A percentile compares a stretch with the other conserved stretches of the same genome.
These are phyloP conservation scores for Saturnispora saitoi DNA, from an alignment of 805 yeast species.

Conservation along the genomic window DNA sequence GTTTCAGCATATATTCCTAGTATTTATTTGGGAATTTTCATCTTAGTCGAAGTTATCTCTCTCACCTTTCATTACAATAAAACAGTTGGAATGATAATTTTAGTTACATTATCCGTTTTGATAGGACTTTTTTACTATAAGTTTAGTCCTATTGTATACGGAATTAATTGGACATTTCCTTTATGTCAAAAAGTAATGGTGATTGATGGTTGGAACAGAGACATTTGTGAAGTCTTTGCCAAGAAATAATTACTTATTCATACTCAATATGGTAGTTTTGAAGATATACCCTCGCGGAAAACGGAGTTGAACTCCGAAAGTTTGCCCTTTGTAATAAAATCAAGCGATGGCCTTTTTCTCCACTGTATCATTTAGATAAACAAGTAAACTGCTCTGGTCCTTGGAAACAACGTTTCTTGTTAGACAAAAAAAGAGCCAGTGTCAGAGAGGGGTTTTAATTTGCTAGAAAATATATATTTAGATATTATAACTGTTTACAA, in stretches of 20 bases:
- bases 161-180: conserved; percentile 35
- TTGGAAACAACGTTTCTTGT: not conserved
- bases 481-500: not conserved
- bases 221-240: conserved; percentile 9
- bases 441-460: not conserved
- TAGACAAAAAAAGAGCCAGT: not conserved
- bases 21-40: conserved; percentile 39
- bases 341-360: too few relatives aligned
- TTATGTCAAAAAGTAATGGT: conserved; percentile 28
- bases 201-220: conserved; percentile 13
- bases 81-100: conserved; percentile 22
- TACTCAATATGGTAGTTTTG: conserved; percentile 1
- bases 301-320: not conserved
- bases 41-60: conserved; percentile 38
- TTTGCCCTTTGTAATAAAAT: not conserved
- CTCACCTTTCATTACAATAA: conserved; percentile 27
- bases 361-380: too few relatives aligned
- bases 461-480: not conserved
- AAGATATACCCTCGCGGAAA: not conserved
- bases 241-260: not conserved
- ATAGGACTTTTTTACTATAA: conserved; percentile 23
- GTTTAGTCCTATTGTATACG: conserved; percentile 39
- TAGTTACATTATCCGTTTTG: conserved; percentile 17
- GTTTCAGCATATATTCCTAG: conserved; percentile 43
- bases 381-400: not conserved